Evolutionary conservation across 2,329 filamentous ascomycete genomes (phyloP), one percentile per base, ranked within the genome.

Genomic region (Fusarium buharicum): DNA sequence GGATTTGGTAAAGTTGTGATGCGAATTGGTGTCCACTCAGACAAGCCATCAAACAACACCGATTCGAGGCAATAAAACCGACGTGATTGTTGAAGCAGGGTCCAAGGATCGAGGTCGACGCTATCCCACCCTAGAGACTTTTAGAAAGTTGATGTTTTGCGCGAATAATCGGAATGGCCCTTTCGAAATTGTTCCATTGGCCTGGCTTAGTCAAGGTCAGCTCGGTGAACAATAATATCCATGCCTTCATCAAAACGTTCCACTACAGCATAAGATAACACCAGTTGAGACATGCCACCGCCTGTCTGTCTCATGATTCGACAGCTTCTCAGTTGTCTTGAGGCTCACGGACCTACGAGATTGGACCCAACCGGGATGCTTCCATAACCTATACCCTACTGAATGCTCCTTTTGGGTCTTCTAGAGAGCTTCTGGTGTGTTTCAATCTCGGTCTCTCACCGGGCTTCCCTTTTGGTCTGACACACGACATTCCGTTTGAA

Each of bases 321-420:
- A 51, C 50, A n/a, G 51, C 30, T 30, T 49, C 44, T 55, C 44
- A 54, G 60, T 51, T 38, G 52, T 52, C 22, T 40, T 24, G 36
- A 39, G 44, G 44, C 51, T 30, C 38, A 38, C 38, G 45, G 59
- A 30, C 36, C 66, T 49, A 51, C 50, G 50, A 62, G 51, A 62
- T 68, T 64, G 67, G 67, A 62, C 46, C 56, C 56, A 66, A 68
- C 62, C 64, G 67, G 67, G 52, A 50, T 49, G 59, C 48, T 54
- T 30, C 54, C 62, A 50, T 57, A 33, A 41, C 28, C 45, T 47
- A 31, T 34, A 41, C 34, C 37, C 48, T 33, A 37, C 34, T n/a
- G n/a, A 16, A 43, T 48, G 22, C 41, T 37, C 27, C 20, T 59
- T 51, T 36, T 31, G 28, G 48, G n/a, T 40, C 20, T 62, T 64